These are phyloP conservation scores for Suhomyces prunicola DNA, from an alignment of 805 yeast genomes.

Conservation along the genomic window DNA sequence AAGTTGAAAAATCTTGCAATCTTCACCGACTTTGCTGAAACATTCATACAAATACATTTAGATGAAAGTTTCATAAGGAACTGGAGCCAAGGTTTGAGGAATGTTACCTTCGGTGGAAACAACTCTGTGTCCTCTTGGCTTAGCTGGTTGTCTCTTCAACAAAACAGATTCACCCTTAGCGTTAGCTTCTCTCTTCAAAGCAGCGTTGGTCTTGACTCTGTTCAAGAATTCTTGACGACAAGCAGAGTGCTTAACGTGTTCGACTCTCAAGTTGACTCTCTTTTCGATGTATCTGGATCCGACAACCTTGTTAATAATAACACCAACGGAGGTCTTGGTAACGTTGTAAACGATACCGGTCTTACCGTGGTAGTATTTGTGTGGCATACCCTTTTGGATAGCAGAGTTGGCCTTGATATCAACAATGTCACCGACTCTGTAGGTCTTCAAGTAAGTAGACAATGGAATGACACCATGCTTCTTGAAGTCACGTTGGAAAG, in stretches of 20 bases:
- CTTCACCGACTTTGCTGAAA: slow-evolving; percentile 1
- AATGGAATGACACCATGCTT: slow-evolving; percentile 91
- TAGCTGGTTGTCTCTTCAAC: slow-evolving; percentile 98
- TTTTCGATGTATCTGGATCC: slow-evolving; percentile 99
- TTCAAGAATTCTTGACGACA: slow-evolving; percentile 98
- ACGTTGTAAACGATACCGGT: slow-evolving; percentile 99
- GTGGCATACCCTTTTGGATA: slow-evolving; percentile 99
- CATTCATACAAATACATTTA: slow-evolving; percentile 39
- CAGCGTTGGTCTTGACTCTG: slow-evolving; percentile 98
- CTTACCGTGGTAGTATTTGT: slow-evolving; percentile 99
- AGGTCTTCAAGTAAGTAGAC: slow-evolving; percentile 95
- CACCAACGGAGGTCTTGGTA: slow-evolving; percentile 98
- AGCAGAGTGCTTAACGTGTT: slow-evolving; percentile 99
- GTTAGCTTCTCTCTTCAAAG: slow-evolving; percentile 90
- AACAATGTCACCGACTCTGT: slow-evolving; percentile 99
- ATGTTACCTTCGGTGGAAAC: slow-evolving; percentile 77
- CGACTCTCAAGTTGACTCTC: slow-evolving; percentile 97
- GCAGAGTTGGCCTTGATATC: slow-evolving; percentile 99
- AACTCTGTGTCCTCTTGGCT: slow-evolving; percentile 91
- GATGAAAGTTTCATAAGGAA: slow-evolving; percentile 99
- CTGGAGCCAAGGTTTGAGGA: slow-evolving; percentile 98
- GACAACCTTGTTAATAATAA: slow-evolving; percentile 95
- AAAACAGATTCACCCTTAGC: slow-evolving; percentile 84
- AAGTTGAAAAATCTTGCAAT: neutral
- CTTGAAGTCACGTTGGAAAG: slow-evolving; percentile 99